These are phyloP conservation scores for Russula abietina DNA, from an alignment of 768 basidiomycete species.

Conservation along the genomic window DNA sequence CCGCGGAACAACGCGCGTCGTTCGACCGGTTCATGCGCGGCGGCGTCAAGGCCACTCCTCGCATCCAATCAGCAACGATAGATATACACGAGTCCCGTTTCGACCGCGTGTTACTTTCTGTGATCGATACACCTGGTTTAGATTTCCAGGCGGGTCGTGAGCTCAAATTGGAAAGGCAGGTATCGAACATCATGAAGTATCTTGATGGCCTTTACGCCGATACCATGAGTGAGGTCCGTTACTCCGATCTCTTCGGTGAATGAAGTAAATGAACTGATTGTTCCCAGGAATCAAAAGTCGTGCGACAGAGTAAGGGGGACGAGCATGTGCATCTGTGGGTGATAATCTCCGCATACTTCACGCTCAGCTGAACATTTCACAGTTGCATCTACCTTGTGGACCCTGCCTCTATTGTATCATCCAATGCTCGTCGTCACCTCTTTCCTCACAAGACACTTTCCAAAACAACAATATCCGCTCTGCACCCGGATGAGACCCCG, in stretches of 20 bases:
- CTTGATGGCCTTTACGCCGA: slow-evolving; percentile 77
- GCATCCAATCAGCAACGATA: slow-evolving; percentile 61
- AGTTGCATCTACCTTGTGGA: slow-evolving; percentile 87
- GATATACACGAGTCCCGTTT: slow-evolving; percentile 82
- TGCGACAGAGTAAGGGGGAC: slow-evolving; percentile 81
- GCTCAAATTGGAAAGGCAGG: slow-evolving; percentile 73
- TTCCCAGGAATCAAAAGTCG: slow-evolving; percentile 76
- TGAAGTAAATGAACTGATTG: neutral
- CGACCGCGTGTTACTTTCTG: slow-evolving; percentile 71
- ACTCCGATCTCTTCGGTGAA: neutral
- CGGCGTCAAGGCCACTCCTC: slow-evolving; percentile 51
- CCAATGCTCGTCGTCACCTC: slow-evolving; percentile 45
- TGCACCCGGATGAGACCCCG: slow-evolving; percentile 47
- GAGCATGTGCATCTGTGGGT: slow-evolving; percentile 84
- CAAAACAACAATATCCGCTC: slow-evolving; percentile 57
- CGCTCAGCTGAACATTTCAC: slow-evolving; percentile 1
- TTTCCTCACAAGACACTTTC: slow-evolving; percentile 54
- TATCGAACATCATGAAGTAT: slow-evolving; percentile 67
- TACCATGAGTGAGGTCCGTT: slow-evolving; percentile 75
- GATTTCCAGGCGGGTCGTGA: slow-evolving; percentile 71
- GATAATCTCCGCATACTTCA: neutral
- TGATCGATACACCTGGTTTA: slow-evolving; percentile 82
- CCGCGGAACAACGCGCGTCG: slow-evolving; percentile 61
- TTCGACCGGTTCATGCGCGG: slow-evolving; percentile 62
- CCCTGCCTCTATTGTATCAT: slow-evolving; percentile 60